Base-by-base conservation (phyloP, 176 grass and related monocot species). In the Tillandsia leiboldiana region DNA sequence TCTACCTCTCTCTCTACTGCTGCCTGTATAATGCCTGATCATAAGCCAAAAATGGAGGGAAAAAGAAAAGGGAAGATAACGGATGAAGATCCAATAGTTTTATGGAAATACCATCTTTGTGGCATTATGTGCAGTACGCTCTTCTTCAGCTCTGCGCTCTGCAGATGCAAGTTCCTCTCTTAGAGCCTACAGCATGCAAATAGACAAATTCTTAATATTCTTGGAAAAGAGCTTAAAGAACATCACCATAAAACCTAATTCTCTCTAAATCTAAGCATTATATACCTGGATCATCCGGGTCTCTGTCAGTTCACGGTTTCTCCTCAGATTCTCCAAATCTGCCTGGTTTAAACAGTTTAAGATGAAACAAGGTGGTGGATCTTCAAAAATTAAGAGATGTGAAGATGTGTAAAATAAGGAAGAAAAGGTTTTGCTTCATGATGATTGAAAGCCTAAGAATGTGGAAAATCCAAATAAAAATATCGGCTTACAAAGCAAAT, bases 1-100 rank as follows among this genome's bases (percentile, higher is more conserved):
- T 99, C 94, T 73, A 99, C 82, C 77, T 99, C 94, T 90, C 94
- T 99, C 72, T 93, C 87, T 71, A 99, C 90, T 69, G 94, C 94
- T 82, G 90, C 87, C 94, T 99, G 84, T 69, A 70, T 80, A 71
- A 75, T 83, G 61, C 73, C 33, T 63, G 50, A 73, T 28, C 64
- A 58, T 63, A 68, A 13, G 54, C 62, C 64, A 61, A 51, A 63
- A 78, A 50, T 61, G 77, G 29, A 76, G 66, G 59, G 51, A 49
- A 77, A 75, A 74, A 53, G 23, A 77, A 23, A 64, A 50, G 5
- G 33, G 20, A 49, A 5, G 49, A 75, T 63, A 70, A 61, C n/a
- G 26, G 70, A 54, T 69, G 50, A 72, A 70, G 14, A 15, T 71
- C 72, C 24, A 59, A 3, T 26, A 51, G 71, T 8, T 66, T 48